Base-by-base conservation (phyloP, 148 eudicot genomes). In the Vaccinium darrowii region DNA sequence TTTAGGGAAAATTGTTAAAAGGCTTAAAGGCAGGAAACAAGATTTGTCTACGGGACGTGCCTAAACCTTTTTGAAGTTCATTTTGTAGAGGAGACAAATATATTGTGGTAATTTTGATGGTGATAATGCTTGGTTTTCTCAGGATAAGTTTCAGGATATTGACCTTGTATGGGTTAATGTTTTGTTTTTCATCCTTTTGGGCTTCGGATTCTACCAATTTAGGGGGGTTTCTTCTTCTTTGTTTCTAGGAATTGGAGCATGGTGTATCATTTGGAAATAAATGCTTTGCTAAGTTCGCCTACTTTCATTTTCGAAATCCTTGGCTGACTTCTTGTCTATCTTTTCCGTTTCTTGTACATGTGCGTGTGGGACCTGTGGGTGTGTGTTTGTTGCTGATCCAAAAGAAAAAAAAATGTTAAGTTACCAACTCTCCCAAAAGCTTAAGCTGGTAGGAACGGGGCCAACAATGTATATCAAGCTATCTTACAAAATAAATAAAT, bases 11-110 rank as follows among this genome's bases (percentile, higher is more conserved):
- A 62, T 21, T 62, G 4, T 62, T 0, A 25, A 62, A 60, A 62
- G 69, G 69, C 69, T n/a, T 62, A 62, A 62, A 62, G 69, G 69
- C n/a, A 21, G 69, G 69, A 62, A 62, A 62, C 69, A n/a, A 62
- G 11, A 62, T 62, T 62, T 62, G 69, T 62, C 27, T 8, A 21
- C 12, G 21, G 27, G 27, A 62, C 1, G 69, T n/a, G 27, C 69
- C 27, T 0, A n/a, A 62, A 8, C 69, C 23, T 62, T 62, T n/a
- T 9, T 62, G 69, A 21, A 21, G 13, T 62, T 62, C 69, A 62
- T 62, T 62, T 62, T 62, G 9, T 10, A 8, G 9, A 62, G 27
- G 12, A 62, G 12, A 21, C 27, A 21, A 62, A 62, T 62, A 8
- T 62, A 62, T 10, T 19, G 27, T 62, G 69, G 27, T 62, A 62